Conservation (phyloP, 2,329 filamentous ascomycete species). For the Calonectria hongkongensis region DNA sequence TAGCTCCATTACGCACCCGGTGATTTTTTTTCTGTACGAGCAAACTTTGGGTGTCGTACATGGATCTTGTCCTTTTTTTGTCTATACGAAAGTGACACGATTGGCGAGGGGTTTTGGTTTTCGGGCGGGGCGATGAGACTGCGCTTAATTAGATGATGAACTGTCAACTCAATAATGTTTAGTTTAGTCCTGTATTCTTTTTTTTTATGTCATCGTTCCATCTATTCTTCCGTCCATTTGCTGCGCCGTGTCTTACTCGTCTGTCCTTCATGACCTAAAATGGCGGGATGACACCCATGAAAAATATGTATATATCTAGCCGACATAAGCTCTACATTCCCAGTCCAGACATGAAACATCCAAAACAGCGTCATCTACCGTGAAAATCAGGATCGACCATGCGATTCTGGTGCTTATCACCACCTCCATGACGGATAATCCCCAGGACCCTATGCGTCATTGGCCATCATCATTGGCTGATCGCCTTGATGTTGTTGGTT, state of each 20-base stretch:
- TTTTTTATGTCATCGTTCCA: neutral
- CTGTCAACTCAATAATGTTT: neutral
- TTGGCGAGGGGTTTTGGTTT: conserved; percentile 2
- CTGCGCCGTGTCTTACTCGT: neutral
- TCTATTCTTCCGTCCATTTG: neutral
- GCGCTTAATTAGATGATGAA: neutral
- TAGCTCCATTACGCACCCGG: neutral
- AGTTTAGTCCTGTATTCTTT: neutral
- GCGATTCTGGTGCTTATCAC: conserved; percentile 21
- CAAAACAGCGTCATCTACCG: conserved; percentile 28
- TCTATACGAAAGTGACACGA: conserved; percentile 20
- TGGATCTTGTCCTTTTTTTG: no score
- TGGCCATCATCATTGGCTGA: conserved; percentile 24
- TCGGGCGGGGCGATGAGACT: neutral
- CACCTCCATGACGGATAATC: conserved; percentile 9
- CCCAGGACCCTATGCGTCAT: conserved; percentile 32
- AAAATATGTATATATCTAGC: neutral
- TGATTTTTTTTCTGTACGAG: neutral
- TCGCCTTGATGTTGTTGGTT: neutral
- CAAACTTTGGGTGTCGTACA: neutral
- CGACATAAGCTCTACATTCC: neutral
- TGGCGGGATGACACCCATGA: neutral
- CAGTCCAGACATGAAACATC: neutral
- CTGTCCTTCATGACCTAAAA: neutral
- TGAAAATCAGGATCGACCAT: conserved; percentile 20